These are phyloP conservation scores for Lactifluus hygrophoroides DNA, from an alignment of 768 basidiomycete genomes.

Conservation along the genomic window DNA sequence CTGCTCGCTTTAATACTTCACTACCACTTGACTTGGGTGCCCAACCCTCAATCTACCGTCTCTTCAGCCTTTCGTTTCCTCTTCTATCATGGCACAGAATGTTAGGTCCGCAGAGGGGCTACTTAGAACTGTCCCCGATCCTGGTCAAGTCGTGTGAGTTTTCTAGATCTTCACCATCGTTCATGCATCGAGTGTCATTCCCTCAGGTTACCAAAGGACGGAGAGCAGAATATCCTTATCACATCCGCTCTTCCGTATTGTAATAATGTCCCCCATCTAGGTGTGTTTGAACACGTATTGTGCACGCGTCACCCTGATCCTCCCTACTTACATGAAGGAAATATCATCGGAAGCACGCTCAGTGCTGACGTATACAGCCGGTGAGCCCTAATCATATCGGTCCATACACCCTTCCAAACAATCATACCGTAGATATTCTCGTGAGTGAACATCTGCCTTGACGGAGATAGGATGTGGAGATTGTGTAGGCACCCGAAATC, in stretches of 20 bases:
- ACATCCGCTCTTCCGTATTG: slow-evolving; percentile 95
- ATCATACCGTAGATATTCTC: slow-evolving; percentile 42
- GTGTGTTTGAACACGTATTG: slow-evolving; percentile 34
- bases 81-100: slow-evolving; percentile 28
- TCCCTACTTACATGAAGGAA: slow-evolving; percentile 38
- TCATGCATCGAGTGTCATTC: slow-evolving; percentile 4
- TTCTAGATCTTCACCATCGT: neutral
- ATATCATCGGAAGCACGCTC: slow-evolving; percentile 91
- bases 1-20: neutral
- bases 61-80: neutral
- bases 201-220: slow-evolving; percentile 65
- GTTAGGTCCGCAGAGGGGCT: slow-evolving; percentile 37
- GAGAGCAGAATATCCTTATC: slow-evolving; percentile 82
- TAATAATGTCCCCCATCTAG: slow-evolving; percentile 95
- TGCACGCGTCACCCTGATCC: neutral
- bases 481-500: slow-evolving; percentile 58
- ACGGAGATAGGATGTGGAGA: slow-evolving; percentile 7
- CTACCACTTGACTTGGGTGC: neutral
- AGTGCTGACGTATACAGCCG: slow-evolving; percentile 97
- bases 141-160: slow-evolving; percentile 38
- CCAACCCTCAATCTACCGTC: neutral
- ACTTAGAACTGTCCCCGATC: slow-evolving; percentile 35
- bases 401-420: slow-evolving; percentile 1
- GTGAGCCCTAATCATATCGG: slow-evolving; percentile 39
- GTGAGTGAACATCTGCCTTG: slow-evolving; percentile 31